Conservation (phyloP, 306 rosid species). For the Sicyos edulis region DNA sequence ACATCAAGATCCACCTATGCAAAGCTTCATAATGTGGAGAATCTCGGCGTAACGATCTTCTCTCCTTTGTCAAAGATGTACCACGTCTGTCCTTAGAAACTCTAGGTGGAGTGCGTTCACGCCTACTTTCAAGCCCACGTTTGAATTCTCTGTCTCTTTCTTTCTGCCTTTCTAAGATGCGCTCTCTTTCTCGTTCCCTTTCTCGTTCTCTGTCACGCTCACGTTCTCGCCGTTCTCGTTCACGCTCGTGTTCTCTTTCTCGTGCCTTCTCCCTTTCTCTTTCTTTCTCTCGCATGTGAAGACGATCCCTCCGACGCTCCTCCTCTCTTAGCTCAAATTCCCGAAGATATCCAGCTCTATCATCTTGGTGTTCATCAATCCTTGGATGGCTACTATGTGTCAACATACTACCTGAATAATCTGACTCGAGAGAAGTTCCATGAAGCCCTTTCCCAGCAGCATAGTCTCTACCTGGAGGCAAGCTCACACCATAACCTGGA, state of each 20-base stretch:
- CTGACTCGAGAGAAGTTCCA: conserved; percentile 64
- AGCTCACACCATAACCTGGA: conserved; percentile 97
- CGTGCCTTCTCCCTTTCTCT: conserved; percentile 80
- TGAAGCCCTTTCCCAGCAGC: conserved; percentile 84
- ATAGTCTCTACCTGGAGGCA: conserved; percentile 98
- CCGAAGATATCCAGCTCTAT: conserved; percentile 76
- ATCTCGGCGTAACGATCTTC: conserved; percentile 59
- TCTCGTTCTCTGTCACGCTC: conserved; percentile 49
- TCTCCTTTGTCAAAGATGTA: conserved; percentile 82
- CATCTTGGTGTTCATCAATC: conserved; percentile 73
- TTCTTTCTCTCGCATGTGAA: conserved; percentile 83
- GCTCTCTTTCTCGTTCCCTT: conserved; percentile 66
- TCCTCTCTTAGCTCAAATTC: conserved; percentile 95
- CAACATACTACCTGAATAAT: conserved; percentile 48
- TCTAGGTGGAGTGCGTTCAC: conserved; percentile 47
- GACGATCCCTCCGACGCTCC: conserved; percentile 86
- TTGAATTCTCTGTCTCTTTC: conserved; percentile 87
- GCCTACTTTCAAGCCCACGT: conserved; percentile 55
- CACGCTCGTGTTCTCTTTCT: conserved; percentile 74
- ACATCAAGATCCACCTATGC: conserved; percentile 98
- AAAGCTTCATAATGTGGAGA: conserved; percentile 70
- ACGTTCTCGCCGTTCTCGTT: conserved; percentile 55
- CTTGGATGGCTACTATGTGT: conserved; percentile 50
- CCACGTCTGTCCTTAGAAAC: conserved; percentile 68
- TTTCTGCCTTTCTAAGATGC: conserved; percentile 72